A percentile compares a stretch with the other conserved stretches of the same genome.
Conservation (phyloP, 306 rosid genomes). For the Begonia peltatifolia region DNA sequence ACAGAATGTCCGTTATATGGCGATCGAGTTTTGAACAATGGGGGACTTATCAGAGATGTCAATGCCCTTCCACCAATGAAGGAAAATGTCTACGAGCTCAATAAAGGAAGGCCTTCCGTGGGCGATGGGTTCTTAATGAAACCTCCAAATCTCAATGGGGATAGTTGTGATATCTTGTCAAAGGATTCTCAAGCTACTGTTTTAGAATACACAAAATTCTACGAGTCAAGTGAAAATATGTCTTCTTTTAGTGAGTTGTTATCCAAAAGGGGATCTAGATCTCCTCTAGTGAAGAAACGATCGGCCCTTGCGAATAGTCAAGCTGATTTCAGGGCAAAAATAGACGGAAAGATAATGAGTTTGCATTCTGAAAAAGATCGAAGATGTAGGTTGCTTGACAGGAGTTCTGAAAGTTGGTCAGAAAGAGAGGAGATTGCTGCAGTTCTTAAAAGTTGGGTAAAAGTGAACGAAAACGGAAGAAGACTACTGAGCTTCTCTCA, state of each 20-base stretch:
- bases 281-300: constrained; percentile 3
- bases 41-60: constrained; percentile 7
- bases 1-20: constrained; percentile 13
- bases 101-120: constrained; percentile 10
- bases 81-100: constrained; percentile 7
- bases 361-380: constrained; percentile 13
- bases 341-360: constrained; percentile 12
- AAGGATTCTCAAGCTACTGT: constrained; percentile 10
- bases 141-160: constrained; percentile 8
- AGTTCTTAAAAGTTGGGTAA: constrained; percentile 2
- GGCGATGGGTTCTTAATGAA: constrained; percentile 11
- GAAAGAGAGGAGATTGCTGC: constrained; percentile 14
- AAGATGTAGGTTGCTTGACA: constrained; percentile 20
- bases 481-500: too few relatives aligned
- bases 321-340: constrained; percentile 7
- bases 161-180: not conserved
- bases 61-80: constrained; percentile 14
- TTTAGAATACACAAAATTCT: constrained; percentile 15
- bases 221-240: constrained; percentile 8
- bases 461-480: too few relatives aligned
- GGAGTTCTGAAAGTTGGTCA: constrained; percentile 15
- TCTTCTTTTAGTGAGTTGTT: constrained; percentile 7
- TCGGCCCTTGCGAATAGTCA: constrained; percentile 14
- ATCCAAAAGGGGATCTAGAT: constrained; percentile 13
- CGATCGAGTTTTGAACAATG: constrained; percentile 11